Evolutionary conservation across 257 asterid genomes (phyloP).

Genomic region (Rehmannia glutinosa): DNA sequence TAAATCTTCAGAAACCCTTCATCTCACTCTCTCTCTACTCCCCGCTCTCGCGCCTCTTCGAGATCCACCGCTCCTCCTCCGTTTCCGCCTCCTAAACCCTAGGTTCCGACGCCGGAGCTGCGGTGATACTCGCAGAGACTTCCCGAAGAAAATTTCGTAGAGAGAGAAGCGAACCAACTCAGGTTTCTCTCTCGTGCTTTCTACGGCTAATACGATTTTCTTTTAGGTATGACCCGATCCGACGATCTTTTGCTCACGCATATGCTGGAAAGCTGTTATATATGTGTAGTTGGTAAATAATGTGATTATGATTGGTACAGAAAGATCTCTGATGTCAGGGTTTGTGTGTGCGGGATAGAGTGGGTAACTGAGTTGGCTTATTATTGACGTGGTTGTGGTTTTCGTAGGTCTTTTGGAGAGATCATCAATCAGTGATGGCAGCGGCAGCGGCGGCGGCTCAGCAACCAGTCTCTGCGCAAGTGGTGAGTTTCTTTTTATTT

Average conservation of each 20-base stretch:
- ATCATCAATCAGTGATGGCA: constrained; percentile 40
- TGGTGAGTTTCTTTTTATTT: constrained; percentile 39
- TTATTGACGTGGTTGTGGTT: constrained; percentile 23
- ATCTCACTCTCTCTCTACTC: not conserved
- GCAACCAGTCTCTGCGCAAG: constrained; percentile 54
- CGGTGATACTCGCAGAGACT: not conserved
- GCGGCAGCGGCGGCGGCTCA: constrained; percentile 43
- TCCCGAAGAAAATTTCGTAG: not conserved
- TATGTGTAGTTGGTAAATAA: not conserved
- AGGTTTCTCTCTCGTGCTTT: constrained; percentile 30
- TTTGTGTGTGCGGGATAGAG: not conserved
- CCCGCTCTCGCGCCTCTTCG: constrained; percentile 29
- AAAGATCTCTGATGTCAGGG: constrained; percentile 16
- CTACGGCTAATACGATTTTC: constrained; percentile 23
- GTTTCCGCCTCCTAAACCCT: constrained; percentile 34
- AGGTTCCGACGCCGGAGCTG: constrained; percentile 32
- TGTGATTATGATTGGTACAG: not conserved
- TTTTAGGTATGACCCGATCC: constrained; percentile 48
- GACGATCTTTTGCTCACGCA: not conserved
- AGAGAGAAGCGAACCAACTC: constrained; percentile 22
- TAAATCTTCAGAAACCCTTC: constrained; percentile 27
- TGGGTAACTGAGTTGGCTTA: not conserved
- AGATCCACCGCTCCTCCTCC: constrained; percentile 34
- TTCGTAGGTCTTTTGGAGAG: constrained; percentile 31
- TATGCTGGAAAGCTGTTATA: not conserved